These are phyloP conservation scores for Juncus inflexus DNA, from an alignment of 176 grass and related monocot genomes.

Conservation along the genomic window DNA sequence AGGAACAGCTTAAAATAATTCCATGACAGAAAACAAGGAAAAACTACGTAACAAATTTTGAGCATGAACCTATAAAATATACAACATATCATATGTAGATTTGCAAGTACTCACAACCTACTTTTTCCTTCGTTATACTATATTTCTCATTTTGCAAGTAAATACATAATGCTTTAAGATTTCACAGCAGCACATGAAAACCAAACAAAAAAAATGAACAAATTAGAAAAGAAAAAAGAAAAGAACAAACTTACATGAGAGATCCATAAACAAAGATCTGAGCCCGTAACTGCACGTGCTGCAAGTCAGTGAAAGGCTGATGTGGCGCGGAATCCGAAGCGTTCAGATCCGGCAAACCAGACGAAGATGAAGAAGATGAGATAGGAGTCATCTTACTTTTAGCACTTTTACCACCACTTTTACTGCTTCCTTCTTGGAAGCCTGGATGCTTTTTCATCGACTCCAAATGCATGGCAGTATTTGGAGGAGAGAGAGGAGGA, in stretches of 20 bases:
- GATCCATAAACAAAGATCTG: constrained; percentile 99
- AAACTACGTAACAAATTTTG: too few species aligned
- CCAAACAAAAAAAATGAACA: constrained; percentile 10
- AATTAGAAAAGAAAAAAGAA: constrained; percentile 24
- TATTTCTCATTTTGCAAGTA: too few species aligned
- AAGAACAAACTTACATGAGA: constrained; percentile 74
- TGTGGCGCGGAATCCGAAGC: constrained; percentile 43
- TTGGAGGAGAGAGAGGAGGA: constrained; percentile 26
- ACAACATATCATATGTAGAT: too few species aligned
- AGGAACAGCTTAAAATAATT: constrained; percentile 17
- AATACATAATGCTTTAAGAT: too few species aligned
- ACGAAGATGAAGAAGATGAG: constrained; percentile 20
- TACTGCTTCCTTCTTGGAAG: constrained; percentile 7
- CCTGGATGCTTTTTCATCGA: constrained; percentile 36
- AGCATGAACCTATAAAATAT: too few species aligned
- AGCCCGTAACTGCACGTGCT: constrained; percentile 85
- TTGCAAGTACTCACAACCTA: too few species aligned
- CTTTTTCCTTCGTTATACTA: too few species aligned
- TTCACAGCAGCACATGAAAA: too few species aligned
- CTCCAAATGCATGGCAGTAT: constrained; percentile 23
- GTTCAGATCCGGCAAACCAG: constrained; percentile 50
- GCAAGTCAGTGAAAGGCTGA: constrained; percentile 81
- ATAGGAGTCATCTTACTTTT: constrained; percentile 36
- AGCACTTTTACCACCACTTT: constrained; percentile 5
- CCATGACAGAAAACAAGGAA: not conserved